Base-by-base conservation (phyloP, 805 yeast genomes). In the Naumovozyma baii region DNA sequence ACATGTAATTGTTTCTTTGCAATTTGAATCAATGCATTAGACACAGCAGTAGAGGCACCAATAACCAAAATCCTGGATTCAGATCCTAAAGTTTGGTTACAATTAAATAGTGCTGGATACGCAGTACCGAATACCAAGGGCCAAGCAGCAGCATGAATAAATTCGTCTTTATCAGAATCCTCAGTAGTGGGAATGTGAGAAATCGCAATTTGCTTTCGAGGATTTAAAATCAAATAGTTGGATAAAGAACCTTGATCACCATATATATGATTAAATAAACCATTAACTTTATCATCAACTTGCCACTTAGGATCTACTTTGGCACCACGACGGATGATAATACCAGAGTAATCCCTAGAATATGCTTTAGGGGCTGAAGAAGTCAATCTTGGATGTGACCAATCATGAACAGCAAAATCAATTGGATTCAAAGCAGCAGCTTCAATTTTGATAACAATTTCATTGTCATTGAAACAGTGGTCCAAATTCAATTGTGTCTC, bases 1-100 rank as follows among this genome's bases (percentile, higher is more conserved):
- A 76, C 74, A 2, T 67, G 59, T 40, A 65, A 65, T 35, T 61
- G 54, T 31, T 68, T 56, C 55, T 73, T 78, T 8, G 80, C 74
- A 31, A 82, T 55, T 55, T 78, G 83, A 28, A 75, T 63, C 3
- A 70, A 66, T 43, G 66, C 68, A 20, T 68, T 54, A 17, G 88
- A 87, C 13, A 81, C 87, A 12, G 79, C 62, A 1, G 94, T 77
- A 7, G 83, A 78, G 18, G 82, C 90, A 30, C 95, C 95, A 35
- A 82, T 63, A 16, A 84, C 69, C 36, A 83, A 64, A 3, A 81
- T 73, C 42, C 68, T 71, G 4, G 75, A 64, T 13, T 63, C 60
- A 9, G 65, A 64, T 30, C 62, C 64, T 16, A 73, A 60, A 26
- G 59, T 55, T 41, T 67, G 64, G 3, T 55, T 54, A 19, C 50